Evolutionary conservation across 108 stramenopile genomes (phyloP).

Genomic region (Discostella stelligeroides): DNA sequence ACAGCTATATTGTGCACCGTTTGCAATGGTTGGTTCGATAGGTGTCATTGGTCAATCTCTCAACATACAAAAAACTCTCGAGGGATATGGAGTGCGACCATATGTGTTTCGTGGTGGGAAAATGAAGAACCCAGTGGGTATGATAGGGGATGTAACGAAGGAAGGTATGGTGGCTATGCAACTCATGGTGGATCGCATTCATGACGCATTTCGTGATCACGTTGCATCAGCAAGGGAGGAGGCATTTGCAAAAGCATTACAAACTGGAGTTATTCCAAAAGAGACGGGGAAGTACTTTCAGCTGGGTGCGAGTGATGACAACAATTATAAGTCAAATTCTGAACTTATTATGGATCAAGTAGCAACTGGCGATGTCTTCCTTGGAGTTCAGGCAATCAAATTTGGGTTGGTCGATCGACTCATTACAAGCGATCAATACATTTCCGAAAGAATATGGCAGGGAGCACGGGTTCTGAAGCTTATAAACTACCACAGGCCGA

Average conservation of each 20-base stretch:
- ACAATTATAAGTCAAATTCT: not conserved
- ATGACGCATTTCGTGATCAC: constrained; percentile 74
- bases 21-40: constrained; percentile 80
- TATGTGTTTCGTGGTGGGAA: constrained; percentile 76
- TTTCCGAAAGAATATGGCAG: constrained; percentile 52
- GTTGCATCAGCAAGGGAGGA: constrained; percentile 58
- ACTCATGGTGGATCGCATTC: constrained; percentile 71
- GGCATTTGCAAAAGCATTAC: constrained; percentile 13
- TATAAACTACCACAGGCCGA: constrained; percentile 43
- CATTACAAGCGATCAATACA: constrained; percentile 82
- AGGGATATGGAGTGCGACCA: constrained; percentile 66
- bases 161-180: constrained; percentile 73
- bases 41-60: constrained; percentile 77
- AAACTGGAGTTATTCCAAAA: not conserved
- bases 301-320: constrained; percentile 6
- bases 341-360: constrained; percentile 59
- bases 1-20: constrained; percentile 73
- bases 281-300: constrained; percentile 18
- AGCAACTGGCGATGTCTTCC: constrained; percentile 78
- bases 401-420: constrained; percentile 75
- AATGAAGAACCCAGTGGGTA: constrained; percentile 77
- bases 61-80: constrained; percentile 68
- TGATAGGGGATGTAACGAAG: constrained; percentile 78
- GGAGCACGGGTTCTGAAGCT: constrained; percentile 73
- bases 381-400: constrained; percentile 74